These are phyloP conservation scores for Torulaspora quercuum DNA, from an alignment of 805 yeast species.

Conservation along the genomic window DNA sequence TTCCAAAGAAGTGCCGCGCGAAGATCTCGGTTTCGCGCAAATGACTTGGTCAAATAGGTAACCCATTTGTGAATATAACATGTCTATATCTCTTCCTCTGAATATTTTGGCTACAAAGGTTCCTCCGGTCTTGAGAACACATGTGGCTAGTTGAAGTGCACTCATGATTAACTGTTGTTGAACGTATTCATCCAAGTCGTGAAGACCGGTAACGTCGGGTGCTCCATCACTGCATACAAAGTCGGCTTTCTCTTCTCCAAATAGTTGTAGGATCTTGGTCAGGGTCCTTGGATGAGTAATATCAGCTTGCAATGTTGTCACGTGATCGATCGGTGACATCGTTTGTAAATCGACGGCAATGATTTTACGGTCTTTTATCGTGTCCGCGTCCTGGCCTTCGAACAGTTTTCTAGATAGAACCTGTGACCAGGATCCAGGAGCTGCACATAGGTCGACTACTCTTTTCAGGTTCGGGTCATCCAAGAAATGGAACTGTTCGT, in stretches of 20 bases:
- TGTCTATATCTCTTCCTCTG: constrained; percentile 92
- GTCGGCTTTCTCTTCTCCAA: constrained; percentile 92
- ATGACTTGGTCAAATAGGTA: constrained; percentile 79
- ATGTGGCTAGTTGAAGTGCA: constrained; percentile 88
- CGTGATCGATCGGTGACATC: constrained; percentile 93
- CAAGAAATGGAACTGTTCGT: constrained; percentile 84
- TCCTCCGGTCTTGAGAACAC: constrained; percentile 85
- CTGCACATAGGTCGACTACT: constrained; percentile 97
- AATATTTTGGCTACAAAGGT: constrained; percentile 93
- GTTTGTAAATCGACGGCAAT: constrained; percentile 97
- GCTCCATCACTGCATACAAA: constrained; percentile 98
- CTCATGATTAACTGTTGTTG: constrained; percentile 92
- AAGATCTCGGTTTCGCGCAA: constrained; percentile 94
- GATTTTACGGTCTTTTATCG: constrained; percentile 48
- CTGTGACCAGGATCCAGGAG: constrained; percentile 98
- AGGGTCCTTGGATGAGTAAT: constrained; percentile 94
- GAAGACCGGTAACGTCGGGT: constrained; percentile 97
- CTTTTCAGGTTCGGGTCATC: constrained; percentile 58
- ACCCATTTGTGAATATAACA: constrained; percentile 89
- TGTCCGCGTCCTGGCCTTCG: constrained; percentile 36
- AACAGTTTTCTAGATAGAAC: constrained; percentile 73
- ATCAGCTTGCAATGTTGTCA: constrained; percentile 89
- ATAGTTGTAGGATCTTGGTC: constrained; percentile 65
- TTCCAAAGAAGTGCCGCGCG: constrained; percentile 91
- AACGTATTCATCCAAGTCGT: constrained; percentile 93